Conservation (phyloP, 805 yeast genomes). For the Starmerella vaccinii region DNA sequence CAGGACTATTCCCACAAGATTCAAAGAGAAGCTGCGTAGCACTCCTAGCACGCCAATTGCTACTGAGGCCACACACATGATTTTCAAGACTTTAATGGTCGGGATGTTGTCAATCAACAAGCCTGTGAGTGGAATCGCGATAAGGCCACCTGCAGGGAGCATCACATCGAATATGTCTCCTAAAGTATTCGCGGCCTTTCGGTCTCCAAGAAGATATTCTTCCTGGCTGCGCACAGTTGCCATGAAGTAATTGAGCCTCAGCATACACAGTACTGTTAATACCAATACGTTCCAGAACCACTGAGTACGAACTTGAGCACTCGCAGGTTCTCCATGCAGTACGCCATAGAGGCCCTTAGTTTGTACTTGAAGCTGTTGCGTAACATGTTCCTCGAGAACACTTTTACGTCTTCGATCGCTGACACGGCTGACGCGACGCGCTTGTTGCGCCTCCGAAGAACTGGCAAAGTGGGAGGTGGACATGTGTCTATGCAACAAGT, state of each 20-base stretch:
- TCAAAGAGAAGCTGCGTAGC: constrained; percentile 40
- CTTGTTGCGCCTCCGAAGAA: not conserved
- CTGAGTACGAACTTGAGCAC: constrained; percentile 40
- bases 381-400: constrained; percentile 17
- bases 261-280: constrained; percentile 80
- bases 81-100: constrained; percentile 44
- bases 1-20: constrained; percentile 57
- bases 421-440: constrained; percentile 12
- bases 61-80: constrained; percentile 44
- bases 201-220: constrained; percentile 47
- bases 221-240: constrained; percentile 84
- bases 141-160: constrained; percentile 76
- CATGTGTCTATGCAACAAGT: constrained; percentile 14
- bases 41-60: constrained; percentile 65
- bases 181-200: constrained; percentile 42
- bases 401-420: constrained; percentile 13
- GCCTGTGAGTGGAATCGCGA: constrained; percentile 83
- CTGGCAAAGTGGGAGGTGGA: constrained; percentile 2
- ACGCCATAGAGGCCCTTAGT: constrained; percentile 54
- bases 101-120: constrained; percentile 61
- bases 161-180: constrained; percentile 77
- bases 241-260: constrained; percentile 83
- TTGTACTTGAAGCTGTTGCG: constrained; percentile 1
- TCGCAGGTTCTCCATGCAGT: constrained; percentile 52
- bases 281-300: constrained; percentile 73